Conservation (phyloP, 1,284 basidiomycete species). For the Malassezia globosa region DNA sequence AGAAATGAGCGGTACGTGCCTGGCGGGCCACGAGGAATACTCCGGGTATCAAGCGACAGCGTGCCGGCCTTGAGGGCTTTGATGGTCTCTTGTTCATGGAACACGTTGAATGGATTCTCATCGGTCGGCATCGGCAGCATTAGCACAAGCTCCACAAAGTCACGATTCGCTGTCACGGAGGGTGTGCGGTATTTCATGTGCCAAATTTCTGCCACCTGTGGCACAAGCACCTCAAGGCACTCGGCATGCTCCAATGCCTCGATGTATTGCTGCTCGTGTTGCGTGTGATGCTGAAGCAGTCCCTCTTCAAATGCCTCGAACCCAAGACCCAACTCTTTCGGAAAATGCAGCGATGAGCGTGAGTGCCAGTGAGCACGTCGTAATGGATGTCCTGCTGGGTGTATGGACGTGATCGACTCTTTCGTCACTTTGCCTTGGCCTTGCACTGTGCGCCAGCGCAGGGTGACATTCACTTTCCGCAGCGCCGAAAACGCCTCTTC, state of each 20-base stretch:
- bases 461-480: constrained; percentile 21
- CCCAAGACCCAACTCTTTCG: constrained; percentile 16
- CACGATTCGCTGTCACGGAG: constrained; percentile 28
- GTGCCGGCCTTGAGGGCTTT: constrained; percentile 4
- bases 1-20: constrained; percentile 26
- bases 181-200: constrained; percentile 26
- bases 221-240: constrained; percentile 22
- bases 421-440: constrained; percentile 11
- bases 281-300: constrained; percentile 26
- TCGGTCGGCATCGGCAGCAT: constrained; percentile 32
- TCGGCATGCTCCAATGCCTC: constrained; percentile 19
- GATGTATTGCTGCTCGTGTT: constrained; percentile 30
- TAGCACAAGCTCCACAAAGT: constrained; percentile 38
- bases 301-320: constrained; percentile 29
- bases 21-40: neutral
- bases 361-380: constrained; percentile 27
- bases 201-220: constrained; percentile 28
- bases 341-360: constrained; percentile 19
- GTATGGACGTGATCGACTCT: constrained; percentile 3
- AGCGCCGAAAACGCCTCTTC: constrained; percentile 18
- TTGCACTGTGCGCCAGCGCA: constrained; percentile 13
- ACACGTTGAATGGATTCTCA: constrained; percentile 24
- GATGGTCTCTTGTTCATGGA: constrained; percentile 23
- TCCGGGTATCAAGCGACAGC: neutral
- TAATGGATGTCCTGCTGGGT: constrained; percentile 2